Evolutionary conservation across 768 basidiomycete species (phyloP).

Genomic region (Hortiboletus campestris): DNA sequence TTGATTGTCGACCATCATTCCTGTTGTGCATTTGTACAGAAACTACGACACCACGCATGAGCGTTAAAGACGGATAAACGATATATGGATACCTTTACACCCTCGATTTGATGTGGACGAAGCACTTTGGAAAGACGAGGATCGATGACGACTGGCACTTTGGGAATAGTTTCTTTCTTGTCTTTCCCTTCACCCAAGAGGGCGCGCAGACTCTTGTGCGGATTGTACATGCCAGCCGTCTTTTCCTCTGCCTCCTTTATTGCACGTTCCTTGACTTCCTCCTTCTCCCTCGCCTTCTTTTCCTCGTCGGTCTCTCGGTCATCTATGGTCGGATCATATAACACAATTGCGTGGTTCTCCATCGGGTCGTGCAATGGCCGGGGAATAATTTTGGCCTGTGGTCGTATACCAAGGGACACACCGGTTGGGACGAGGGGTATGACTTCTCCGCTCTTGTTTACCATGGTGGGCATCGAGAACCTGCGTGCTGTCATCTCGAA

Average conservation of each 20-base stretch:
- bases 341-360: slow-evolving; percentile 95
- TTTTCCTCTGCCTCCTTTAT: slow-evolving; percentile 66
- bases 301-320: slow-evolving; percentile 90
- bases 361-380: slow-evolving; percentile 96
- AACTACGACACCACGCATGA: slow-evolving; percentile 55
- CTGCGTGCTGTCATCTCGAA: slow-evolving; percentile 58
- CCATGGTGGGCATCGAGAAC: slow-evolving; percentile 86
- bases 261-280: slow-evolving; percentile 64
- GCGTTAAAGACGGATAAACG: background rate
- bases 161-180: slow-evolving; percentile 62
- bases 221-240: slow-evolving; percentile 74
- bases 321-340: slow-evolving; percentile 96
- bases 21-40: slow-evolving; percentile 91
- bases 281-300: slow-evolving; percentile 66
- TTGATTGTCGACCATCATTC: slow-evolving; percentile 88
- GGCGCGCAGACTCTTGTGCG: slow-evolving; percentile 86
- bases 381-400: slow-evolving; percentile 76
- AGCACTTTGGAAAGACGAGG: slow-evolving; percentile 83
- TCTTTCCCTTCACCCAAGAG: slow-evolving; percentile 71
- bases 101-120: slow-evolving; percentile 96
- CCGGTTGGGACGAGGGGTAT: slow-evolving; percentile 59
- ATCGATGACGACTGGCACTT: slow-evolving; percentile 97
- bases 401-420: slow-evolving; percentile 80
- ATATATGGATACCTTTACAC: slow-evolving; percentile 75
- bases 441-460: slow-evolving; percentile 62